Percentiles rank a stretch among this genome's conserved stretches.
phyloP scores from a whole-genome alignment of 495 filamentous ascomycete species.

The Penicillium pancosmium region DNA sequence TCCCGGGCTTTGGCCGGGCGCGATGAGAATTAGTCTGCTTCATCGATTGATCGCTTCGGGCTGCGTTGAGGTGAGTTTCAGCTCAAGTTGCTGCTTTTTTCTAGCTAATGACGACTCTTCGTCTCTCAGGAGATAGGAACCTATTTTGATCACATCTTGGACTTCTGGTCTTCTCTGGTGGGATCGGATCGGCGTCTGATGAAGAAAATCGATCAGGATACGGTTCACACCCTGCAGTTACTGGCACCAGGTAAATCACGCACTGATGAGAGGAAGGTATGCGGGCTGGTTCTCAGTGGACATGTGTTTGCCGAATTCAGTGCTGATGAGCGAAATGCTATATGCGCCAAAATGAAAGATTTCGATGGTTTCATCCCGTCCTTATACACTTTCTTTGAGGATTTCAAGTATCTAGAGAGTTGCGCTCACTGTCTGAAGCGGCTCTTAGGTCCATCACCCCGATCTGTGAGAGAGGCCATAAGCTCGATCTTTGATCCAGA shows the following conservation, averaged over 20 bases:
- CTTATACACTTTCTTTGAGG: slow-evolving; percentile 40
- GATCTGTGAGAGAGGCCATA: slow-evolving; percentile 17
- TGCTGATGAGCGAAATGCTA: slow-evolving; percentile 22
- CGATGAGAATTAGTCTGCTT: too few relatives aligned
- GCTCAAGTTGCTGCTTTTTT: too few relatives aligned
- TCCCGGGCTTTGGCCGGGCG: too few relatives aligned
- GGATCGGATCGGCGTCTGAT: neutral
- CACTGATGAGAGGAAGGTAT: slow-evolving; percentile 1
- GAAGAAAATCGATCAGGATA: too few relatives aligned
- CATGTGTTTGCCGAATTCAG: slow-evolving; percentile 31
- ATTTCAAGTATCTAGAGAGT: slow-evolving; percentile 34
- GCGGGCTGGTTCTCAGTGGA: slow-evolving; percentile 1
- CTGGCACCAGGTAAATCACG: neutral
- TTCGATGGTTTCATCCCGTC: slow-evolving; percentile 32
- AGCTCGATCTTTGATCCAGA: neutral
- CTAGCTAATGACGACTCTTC: too few relatives aligned
- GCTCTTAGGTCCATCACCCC: slow-evolving; percentile 13
- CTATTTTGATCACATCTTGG: too few relatives aligned
- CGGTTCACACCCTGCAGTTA: too few relatives aligned
- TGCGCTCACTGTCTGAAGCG: slow-evolving; percentile 33
- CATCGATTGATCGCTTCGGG: too few relatives aligned
- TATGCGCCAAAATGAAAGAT: slow-evolving; percentile 22
- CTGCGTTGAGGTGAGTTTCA: too few relatives aligned
- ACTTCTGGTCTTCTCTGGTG: too few relatives aligned
- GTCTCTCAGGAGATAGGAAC: too few relatives aligned